Evolutionary conservation across 73 alveolate species (phyloP).

Genomic region (Tetrahymena thermophila): DNA sequence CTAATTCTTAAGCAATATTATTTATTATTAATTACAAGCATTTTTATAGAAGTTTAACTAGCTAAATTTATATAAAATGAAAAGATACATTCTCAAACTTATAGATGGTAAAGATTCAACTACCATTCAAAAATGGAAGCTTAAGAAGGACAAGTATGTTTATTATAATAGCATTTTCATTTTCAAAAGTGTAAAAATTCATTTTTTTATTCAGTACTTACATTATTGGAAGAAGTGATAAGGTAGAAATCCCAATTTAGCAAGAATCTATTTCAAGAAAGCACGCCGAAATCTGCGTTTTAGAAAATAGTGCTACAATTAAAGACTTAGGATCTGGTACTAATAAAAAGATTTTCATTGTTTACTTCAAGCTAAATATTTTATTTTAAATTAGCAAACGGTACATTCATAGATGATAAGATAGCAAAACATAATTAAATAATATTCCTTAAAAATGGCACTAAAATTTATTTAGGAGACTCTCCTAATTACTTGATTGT

Average conservation of each 20-base stretch:
- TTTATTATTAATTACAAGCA: no score
- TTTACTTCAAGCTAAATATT: not conserved
- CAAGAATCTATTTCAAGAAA: not conserved
- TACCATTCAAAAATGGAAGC: not conserved
- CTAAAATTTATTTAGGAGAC: not conserved
- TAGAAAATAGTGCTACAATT: not conserved
- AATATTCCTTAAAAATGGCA: not conserved
- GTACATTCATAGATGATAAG: not conserved
- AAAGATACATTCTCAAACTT: not conserved
- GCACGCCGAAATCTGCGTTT: not conserved
- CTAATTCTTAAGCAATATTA: not conserved
- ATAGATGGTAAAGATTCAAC: not conserved
- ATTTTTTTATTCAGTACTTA: not conserved
- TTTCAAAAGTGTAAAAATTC: not conserved
- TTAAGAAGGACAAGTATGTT: not conserved
- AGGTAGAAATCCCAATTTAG: not conserved
- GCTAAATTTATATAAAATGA: not conserved
- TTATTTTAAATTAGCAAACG: not conserved
- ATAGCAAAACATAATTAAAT: not conserved
- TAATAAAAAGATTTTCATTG: not conserved
- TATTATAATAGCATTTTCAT: not conserved
- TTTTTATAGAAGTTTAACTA: not conserved
- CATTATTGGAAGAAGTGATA: not conserved
- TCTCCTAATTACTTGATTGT: not conserved
- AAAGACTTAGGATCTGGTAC: not conserved